Evolutionary conservation across 805 yeast genomes (phyloP).

Genomic region (Candida vaughaniae): DNA sequence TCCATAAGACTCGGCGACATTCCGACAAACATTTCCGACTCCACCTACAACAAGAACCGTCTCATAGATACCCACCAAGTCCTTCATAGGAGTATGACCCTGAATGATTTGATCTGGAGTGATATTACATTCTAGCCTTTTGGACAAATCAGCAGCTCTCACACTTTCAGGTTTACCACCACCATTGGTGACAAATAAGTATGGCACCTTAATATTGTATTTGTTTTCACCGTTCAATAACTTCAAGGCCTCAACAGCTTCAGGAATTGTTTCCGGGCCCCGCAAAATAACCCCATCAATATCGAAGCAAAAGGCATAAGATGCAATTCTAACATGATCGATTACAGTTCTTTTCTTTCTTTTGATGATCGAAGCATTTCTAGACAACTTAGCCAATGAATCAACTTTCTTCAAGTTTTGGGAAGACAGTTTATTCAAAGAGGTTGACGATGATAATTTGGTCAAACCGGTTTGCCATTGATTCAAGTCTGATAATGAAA

Average conservation of each 20-base stretch:
- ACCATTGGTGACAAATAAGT: constrained; percentile 86
- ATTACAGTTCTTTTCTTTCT: constrained; percentile 52
- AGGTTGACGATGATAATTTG: constrained; percentile 36
- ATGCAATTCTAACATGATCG: constrained; percentile 72
- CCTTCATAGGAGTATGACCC: constrained; percentile 93
- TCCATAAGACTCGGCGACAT: constrained; percentile 82
- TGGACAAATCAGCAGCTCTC: constrained; percentile 69
- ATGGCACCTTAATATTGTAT: constrained; percentile 77
- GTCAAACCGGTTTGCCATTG: constrained; percentile 59
- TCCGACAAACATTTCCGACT: constrained; percentile 77
- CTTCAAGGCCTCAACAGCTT: constrained; percentile 70
- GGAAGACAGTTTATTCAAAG: constrained; percentile 31
- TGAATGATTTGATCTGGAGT: constrained; percentile 81
- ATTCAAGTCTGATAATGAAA: constrained; percentile 62
- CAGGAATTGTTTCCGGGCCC: constrained; percentile 82
- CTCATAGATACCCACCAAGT: constrained; percentile 62
- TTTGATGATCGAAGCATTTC: constrained; percentile 46
- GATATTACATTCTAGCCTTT: constrained; percentile 58
- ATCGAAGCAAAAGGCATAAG: constrained; percentile 89
- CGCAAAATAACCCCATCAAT: constrained; percentile 88
- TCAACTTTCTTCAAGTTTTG: constrained; percentile 43
- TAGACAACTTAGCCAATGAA: constrained; percentile 43
- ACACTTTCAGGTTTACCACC: constrained; percentile 83
- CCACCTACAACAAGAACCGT: constrained; percentile 89
- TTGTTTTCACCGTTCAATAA: constrained; percentile 75